Base-by-base conservation (phyloP, 2,329 filamentous ascomycete genomes). In the Herpotrichia juniperi region DNA sequence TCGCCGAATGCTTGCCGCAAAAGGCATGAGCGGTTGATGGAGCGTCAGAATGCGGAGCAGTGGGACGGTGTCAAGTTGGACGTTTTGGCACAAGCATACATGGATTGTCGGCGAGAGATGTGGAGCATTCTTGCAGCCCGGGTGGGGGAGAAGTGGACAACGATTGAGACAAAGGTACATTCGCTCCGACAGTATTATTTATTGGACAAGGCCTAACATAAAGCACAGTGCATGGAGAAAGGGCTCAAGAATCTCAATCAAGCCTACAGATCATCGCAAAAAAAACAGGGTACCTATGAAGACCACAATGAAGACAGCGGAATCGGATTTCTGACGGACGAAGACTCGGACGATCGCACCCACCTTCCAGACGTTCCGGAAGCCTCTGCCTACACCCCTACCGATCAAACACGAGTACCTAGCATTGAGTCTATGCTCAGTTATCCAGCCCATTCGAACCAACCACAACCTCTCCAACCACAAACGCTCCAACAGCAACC, bases 1-100 rank as follows among this genome's bases (percentile, higher is more conserved):
- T 82, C 81, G 11, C 76, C 88, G 52, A 94, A 94, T 71, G 92
- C 92, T 16, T 96, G 91, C 76, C 89, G 91, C 58, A 96, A 96
- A 77, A 85, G 91, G 49, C 91, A 96, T 66, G 91, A 96, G 75
- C 83, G 91, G 34, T 78, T 96, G 59, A 87, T 93, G 81, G 89
- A 93, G 75, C 85, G 87, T 59, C 68, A 79, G 68, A 86, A 87
- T 51, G 84, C 86, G 42, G 87, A 91, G 63, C 88, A 93, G 65
- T 94, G 90, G 87, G 89, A 93, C 64, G 83, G 83, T 17, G 79
- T 87, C 60, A 90, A 90, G 77, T 79, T 93, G 21, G 89, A 93
- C 69, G 80, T 81, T 9, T 78, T 96, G 34, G 89, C 90, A 31
- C 84, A 84, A 69, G 87, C 89, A 68, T 96, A 96, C 75, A 90